phyloP scores from a whole-genome alignment of 139 green algal species.

The Gonium pectorale region DNA sequence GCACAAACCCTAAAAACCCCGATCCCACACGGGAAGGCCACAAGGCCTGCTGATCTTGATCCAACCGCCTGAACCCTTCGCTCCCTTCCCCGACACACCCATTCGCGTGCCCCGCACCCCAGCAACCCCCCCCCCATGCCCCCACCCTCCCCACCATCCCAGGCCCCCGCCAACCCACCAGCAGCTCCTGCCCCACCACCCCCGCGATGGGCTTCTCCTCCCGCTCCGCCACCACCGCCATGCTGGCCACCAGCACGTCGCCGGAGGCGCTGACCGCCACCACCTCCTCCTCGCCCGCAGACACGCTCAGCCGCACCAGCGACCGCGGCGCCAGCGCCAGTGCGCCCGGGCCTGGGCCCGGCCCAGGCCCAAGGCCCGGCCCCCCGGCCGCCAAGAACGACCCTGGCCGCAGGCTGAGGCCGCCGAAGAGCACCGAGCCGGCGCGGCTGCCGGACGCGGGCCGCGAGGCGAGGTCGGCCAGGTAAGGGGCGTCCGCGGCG shows the following conservation, averaged over 20 bases:
- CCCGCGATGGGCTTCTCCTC: slow-evolving; percentile 46
- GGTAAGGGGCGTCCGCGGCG: too few species aligned
- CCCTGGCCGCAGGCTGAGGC: too few species aligned
- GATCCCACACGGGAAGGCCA: too few species aligned
- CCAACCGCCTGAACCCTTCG: too few species aligned
- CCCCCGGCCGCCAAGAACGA: too few species aligned
- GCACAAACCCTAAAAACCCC: too few species aligned
- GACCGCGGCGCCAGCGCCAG: neutral
- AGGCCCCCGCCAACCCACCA: slow-evolving; percentile 13
- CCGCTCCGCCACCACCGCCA: slow-evolving; percentile 38
- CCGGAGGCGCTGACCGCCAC: slow-evolving; percentile 15
- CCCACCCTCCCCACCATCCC: neutral
- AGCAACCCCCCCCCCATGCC: neutral
- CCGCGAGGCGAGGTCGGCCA: too few species aligned
- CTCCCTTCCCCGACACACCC: neutral
- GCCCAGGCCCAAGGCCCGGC: neutral
- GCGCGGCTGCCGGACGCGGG: too few species aligned
- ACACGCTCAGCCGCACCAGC: slow-evolving; percentile 11
- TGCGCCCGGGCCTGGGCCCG: neutral
- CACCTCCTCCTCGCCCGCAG: neutral
- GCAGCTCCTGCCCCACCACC: slow-evolving; percentile 40
- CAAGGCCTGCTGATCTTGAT: too few species aligned
- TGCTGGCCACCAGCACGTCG: slow-evolving; percentile 2
- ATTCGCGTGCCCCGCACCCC: neutral
- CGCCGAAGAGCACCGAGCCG: too few species aligned